Conservation (phyloP, 108 stramenopile genomes). For the Thalassiosira profunda region DNA sequence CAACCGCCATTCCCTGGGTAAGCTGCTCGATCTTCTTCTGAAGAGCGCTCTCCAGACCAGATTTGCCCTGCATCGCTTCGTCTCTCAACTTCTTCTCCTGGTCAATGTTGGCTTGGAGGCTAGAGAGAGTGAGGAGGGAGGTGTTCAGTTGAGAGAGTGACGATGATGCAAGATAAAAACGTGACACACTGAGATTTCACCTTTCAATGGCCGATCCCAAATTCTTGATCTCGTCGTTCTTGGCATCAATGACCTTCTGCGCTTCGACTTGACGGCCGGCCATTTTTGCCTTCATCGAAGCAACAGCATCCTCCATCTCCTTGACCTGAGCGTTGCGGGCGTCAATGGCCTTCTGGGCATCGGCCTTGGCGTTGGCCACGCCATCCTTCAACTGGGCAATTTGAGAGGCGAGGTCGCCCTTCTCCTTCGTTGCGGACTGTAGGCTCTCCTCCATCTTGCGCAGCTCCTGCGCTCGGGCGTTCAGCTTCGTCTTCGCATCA, state of each 20-base stretch:
- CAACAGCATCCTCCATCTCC: not conserved
- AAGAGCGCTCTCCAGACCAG: slow-evolving; percentile 37
- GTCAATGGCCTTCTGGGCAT: slow-evolving; percentile 8
- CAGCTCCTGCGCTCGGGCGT: not conserved
- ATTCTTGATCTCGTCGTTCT: slow-evolving; percentile 29
- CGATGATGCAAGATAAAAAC: too few species aligned
- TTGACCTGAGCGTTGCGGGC: slow-evolving; percentile 16
- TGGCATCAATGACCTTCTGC: slow-evolving; percentile 10
- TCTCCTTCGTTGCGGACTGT: not conserved
- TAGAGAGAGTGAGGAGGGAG: too few species aligned
- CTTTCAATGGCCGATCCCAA: slow-evolving; percentile 19
- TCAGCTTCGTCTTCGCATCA: not conserved
- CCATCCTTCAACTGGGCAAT: slow-evolving; percentile 23
- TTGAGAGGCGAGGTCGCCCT: not conserved
- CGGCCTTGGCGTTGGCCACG: not conserved
- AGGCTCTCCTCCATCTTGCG: slow-evolving; percentile 6
- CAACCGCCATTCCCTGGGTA: slow-evolving; percentile 5
- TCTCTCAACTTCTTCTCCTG: slow-evolving; percentile 19
- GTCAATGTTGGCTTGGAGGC: slow-evolving; percentile 17
- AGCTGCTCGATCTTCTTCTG: slow-evolving; percentile 32
- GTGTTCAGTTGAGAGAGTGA: too few species aligned
- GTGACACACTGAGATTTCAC: too few species aligned
- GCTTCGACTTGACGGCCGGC: too few species aligned
- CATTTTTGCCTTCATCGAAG: too few species aligned
- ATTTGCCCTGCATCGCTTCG: slow-evolving; percentile 36